Percentiles rank a stretch among this genome's conserved stretches.
phyloP scores from a whole-genome alignment of 805 yeast species.

The Wickerhamiella siamensis region DNA sequence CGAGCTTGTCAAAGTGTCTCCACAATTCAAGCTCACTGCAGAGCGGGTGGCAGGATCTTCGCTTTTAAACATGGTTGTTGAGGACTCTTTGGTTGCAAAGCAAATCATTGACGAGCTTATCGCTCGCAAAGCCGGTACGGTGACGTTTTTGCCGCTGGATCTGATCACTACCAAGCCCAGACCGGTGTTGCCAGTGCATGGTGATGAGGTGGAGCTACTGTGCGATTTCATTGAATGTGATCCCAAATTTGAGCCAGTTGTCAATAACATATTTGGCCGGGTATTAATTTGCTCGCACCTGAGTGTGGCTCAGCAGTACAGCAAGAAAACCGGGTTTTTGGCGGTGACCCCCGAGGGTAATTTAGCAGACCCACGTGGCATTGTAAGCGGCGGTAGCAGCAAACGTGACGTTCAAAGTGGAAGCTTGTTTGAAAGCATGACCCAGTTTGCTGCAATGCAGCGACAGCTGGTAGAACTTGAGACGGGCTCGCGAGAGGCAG shows the following conservation, averaged over 20 bases:
- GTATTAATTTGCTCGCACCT: conserved; percentile 64
- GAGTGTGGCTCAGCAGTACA: conserved; percentile 50
- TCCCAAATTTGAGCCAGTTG: conserved; percentile 44
- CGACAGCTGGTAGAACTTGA: not conserved
- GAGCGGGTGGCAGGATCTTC: conserved; percentile 84
- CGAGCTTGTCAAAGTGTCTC: conserved; percentile 66
- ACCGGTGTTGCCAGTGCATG: not conserved
- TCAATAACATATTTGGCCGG: conserved; percentile 66
- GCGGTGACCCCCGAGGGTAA: conserved; percentile 92
- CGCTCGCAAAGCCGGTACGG: conserved; percentile 60
- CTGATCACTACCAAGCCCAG: conserved; percentile 31
- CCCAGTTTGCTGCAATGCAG: not conserved
- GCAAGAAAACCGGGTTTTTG: conserved; percentile 44
- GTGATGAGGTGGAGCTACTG: conserved; percentile 59
- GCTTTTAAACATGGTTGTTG: conserved; percentile 79
- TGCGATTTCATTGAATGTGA: conserved; percentile 58
- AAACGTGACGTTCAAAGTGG: not conserved
- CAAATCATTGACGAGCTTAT: conserved; percentile 57
- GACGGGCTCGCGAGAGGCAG: not conserved
- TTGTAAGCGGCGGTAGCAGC: conserved; percentile 59
- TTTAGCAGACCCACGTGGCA: conserved; percentile 70
- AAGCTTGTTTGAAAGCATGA: not conserved
- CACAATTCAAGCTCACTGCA: conserved; percentile 69
- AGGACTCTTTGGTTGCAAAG: conserved; percentile 71
- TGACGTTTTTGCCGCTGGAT: conserved; percentile 82